Evolutionary conservation across 768 basidiomycete genomes (phyloP).

Genomic region (Boletus subparvulus): DNA sequence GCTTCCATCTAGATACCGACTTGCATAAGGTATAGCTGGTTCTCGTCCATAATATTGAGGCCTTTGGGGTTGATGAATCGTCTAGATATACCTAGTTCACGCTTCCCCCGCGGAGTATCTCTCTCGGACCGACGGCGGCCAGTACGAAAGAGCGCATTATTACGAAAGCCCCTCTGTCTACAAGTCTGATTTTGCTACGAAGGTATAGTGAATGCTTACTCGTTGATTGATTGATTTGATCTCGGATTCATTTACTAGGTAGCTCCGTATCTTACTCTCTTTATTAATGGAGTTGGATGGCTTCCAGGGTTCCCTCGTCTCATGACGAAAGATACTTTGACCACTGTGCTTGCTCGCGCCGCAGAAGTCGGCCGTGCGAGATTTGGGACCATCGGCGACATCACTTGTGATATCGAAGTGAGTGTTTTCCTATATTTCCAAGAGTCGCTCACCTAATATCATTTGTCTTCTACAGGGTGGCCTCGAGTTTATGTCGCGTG

Average conservation of each 20-base stretch:
- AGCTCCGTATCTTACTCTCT: slow-evolving; percentile 80
- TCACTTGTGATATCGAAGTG: slow-evolving; percentile 85
- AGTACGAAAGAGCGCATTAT: slow-evolving; percentile 68
- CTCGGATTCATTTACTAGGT: slow-evolving; percentile 45
- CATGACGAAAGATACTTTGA: slow-evolving; percentile 67
- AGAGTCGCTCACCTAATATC: background rate
- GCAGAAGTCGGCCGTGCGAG: slow-evolving; percentile 51
- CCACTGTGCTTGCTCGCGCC: slow-evolving; percentile 47
- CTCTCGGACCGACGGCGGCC: slow-evolving; percentile 49
- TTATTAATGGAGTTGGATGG: slow-evolving; percentile 90
- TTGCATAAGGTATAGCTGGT: slow-evolving; percentile 51
- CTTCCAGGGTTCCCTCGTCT: slow-evolving; percentile 72
- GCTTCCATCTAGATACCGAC: slow-evolving; percentile 44
- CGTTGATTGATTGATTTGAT: background rate
- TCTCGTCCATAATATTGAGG: background rate
- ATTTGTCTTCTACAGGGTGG: slow-evolving; percentile 56
- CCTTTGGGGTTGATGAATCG: background rate
- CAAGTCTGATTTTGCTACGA: slow-evolving; percentile 63
- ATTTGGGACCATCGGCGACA: slow-evolving; percentile 77
- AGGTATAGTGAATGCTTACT: slow-evolving; percentile 40
- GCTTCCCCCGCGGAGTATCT: slow-evolving; percentile 71
- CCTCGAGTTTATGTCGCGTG: slow-evolving; percentile 74
- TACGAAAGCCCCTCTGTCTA: slow-evolving; percentile 70
- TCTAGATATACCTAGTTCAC: slow-evolving; percentile 75
- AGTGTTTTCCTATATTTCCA: slow-evolving; percentile 4